phyloP scores from a whole-genome alignment of 768 basidiomycete genomes.

The Scleroderma bovista region DNA sequence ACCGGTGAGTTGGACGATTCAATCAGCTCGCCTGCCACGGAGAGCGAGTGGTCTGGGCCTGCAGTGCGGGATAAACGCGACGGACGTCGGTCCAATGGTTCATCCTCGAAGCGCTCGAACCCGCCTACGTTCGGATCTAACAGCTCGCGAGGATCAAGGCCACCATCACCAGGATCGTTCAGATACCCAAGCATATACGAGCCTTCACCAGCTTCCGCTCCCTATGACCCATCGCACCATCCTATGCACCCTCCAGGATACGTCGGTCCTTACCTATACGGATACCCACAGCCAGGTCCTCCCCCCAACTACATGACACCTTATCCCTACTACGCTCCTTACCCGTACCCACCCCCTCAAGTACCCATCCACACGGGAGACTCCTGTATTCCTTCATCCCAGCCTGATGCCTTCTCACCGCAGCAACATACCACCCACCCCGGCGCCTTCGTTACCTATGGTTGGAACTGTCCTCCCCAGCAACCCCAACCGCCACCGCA shows the following conservation, averaged over 20 bases:
- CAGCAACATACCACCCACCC: conserved; percentile 29
- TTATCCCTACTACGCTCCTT: conserved; percentile 41
- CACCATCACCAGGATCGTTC: conserved; percentile 66
- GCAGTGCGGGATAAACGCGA: conserved; percentile 53
- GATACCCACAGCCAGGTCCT: conserved; percentile 37
- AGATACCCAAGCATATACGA: conserved; percentile 73
- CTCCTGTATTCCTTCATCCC: conserved; percentile 20
- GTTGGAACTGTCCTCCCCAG: conserved; percentile 31
- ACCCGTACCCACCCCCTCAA: conserved; percentile 48
- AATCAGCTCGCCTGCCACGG: conserved; percentile 66
- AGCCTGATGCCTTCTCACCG: conserved; percentile 28
- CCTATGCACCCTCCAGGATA: conserved; percentile 26
- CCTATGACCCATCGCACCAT: conserved; percentile 28
- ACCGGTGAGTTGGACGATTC: conserved; percentile 64
- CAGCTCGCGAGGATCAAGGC: conserved; percentile 67
- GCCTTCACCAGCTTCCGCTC: conserved; percentile 31
- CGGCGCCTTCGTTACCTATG: conserved; percentile 25
- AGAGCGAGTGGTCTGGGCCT: conserved; percentile 75
- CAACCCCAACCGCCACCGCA: conserved; percentile 31
- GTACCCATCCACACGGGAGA: conserved; percentile 36
- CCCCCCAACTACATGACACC: conserved; percentile 36
- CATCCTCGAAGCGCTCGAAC: conserved; percentile 54
- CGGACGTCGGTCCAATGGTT: conserved; percentile 46
- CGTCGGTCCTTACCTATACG: conserved; percentile 31
- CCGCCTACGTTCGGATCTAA: conserved; percentile 47